Evolutionary conservation across 2,329 filamentous ascomycete species (phyloP).

Genomic region (Aspergillus chevalieri): DNA sequence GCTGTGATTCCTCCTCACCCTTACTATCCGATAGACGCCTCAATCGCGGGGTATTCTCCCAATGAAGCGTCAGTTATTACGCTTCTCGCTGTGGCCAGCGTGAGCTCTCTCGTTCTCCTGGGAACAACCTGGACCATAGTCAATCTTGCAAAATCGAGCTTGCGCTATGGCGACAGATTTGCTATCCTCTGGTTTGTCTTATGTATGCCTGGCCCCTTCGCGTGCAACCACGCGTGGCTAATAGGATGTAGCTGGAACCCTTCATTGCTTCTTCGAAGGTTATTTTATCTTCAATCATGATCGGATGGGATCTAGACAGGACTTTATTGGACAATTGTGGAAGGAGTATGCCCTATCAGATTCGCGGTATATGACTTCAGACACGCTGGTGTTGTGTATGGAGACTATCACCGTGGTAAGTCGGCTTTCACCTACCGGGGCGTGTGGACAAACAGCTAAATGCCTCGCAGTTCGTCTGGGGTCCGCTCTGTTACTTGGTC

Average conservation of each 20-base stretch:
- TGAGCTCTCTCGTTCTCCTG: constrained; percentile 54
- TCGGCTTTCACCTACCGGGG: not conserved
- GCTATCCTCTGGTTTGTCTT: constrained; percentile 71
- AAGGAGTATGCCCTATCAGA: constrained; percentile 87
- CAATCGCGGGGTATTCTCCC: constrained; percentile 58
- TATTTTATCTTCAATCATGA: constrained; percentile 71
- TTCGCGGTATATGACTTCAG: constrained; percentile 75
- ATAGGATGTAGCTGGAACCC: constrained; percentile 33
- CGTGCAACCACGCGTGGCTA: not conserved
- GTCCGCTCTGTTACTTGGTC: constrained; percentile 54
- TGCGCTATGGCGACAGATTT: constrained; percentile 51
- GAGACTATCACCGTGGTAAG: constrained; percentile 71
- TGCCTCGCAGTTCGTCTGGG: constrained; percentile 49
- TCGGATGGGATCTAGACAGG: constrained; percentile 60
- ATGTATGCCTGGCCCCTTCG: constrained; percentile 43
- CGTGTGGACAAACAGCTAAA: constrained; percentile 4
- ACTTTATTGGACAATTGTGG: constrained; percentile 78
- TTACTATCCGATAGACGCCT: constrained; percentile 63
- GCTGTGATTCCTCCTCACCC: constrained; percentile 46
- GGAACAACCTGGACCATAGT: constrained; percentile 50
- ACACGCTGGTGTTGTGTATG: constrained; percentile 80
- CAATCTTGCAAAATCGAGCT: constrained; percentile 47
- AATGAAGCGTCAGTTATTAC: constrained; percentile 57
- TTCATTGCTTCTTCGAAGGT: constrained; percentile 80
- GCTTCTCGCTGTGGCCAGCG: constrained; percentile 56